Evolutionary conservation across 176 grass and related monocot genomes (phyloP).

Genomic region (Aegilops bicornis): DNA sequence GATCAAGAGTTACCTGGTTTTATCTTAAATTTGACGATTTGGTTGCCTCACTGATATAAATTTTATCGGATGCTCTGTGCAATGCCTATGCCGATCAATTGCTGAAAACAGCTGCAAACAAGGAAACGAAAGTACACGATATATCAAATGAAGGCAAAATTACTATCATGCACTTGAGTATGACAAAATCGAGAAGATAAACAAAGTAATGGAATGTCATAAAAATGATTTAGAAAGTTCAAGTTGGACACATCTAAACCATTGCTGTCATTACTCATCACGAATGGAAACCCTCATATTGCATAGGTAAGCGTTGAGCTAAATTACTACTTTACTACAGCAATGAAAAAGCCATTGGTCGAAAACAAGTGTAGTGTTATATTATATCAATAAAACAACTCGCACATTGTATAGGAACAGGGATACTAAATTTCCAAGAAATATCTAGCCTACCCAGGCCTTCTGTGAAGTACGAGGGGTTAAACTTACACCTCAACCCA

Average conservation of each 20-base stretch:
- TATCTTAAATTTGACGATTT: conserved; percentile 94
- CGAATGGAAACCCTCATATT: background rate
- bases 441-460: background rate
- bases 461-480: no score
- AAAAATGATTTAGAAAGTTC: background rate
- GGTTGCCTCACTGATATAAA: conserved; percentile 87
- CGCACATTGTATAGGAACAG: background rate
- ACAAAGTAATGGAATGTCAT: background rate
- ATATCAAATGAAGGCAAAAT: background rate
- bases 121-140: background rate
- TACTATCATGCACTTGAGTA: background rate
- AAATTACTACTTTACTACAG: no score
- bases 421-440: background rate
- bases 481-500: no score
- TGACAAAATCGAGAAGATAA: background rate
- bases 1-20: conserved; percentile 64
- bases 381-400: background rate
- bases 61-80: conserved; percentile 93
- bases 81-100: conserved; percentile 77
- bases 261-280: background rate
- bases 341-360: no score
- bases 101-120: conserved; percentile 77
- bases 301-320: background rate
- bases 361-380: no score
- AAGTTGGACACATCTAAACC: background rate